A percentile compares a stretch with the other conserved stretches of the same genome.
Evolutionary conservation across 768 basidiomycete genomes (phyloP).

Genomic region (Gelatoporia subvermispora): DNA sequence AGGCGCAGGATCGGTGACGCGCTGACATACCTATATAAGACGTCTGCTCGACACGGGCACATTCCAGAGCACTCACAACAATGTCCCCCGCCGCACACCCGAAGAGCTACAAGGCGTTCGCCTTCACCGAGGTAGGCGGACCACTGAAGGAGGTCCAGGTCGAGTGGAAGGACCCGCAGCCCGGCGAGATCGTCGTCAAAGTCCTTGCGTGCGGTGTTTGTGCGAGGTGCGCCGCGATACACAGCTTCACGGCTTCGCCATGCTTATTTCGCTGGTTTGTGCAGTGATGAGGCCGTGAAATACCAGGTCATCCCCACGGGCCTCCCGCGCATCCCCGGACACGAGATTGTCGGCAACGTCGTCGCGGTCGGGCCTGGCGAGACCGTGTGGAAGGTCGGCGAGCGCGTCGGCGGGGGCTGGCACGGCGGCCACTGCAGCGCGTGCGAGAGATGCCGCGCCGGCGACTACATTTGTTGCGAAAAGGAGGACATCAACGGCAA

Average conservation of each 20-base stretch:
- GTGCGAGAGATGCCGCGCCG: slow-evolving; percentile 21
- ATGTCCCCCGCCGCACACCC: slow-evolving; percentile 3
- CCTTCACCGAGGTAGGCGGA: slow-evolving; percentile 13
- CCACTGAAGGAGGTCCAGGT: slow-evolving; percentile 10
- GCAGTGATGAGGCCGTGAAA: slow-evolving; percentile 3
- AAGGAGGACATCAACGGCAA: slow-evolving; percentile 19
- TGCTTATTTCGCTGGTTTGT: not conserved
- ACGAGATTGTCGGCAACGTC: slow-evolving; percentile 24
- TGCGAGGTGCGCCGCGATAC: slow-evolving; percentile 10
- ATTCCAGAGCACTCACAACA: no score
- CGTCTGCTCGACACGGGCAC: no score
- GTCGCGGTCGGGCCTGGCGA: slow-evolving; percentile 16
- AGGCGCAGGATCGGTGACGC: no score
- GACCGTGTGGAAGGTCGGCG: slow-evolving; percentile 17
- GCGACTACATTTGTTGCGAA: slow-evolving; percentile 22
- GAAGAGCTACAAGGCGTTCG: slow-evolving; percentile 14
- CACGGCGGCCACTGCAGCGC: slow-evolving; percentile 22
- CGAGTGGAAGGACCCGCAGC: slow-evolving; percentile 17
- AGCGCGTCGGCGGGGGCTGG: slow-evolving; percentile 27
- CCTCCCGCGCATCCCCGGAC: slow-evolving; percentile 23
- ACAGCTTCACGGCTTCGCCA: not conserved
- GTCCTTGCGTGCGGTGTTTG: slow-evolving; percentile 24
- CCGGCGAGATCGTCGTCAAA: slow-evolving; percentile 20
- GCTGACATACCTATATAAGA: no score
- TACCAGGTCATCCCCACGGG: not conserved